Percentiles rank a stretch among this genome's conserved stretches.
phyloP scores from a whole-genome alignment of 176 grass and related monocot species.

The Eleusine coracana region DNA sequence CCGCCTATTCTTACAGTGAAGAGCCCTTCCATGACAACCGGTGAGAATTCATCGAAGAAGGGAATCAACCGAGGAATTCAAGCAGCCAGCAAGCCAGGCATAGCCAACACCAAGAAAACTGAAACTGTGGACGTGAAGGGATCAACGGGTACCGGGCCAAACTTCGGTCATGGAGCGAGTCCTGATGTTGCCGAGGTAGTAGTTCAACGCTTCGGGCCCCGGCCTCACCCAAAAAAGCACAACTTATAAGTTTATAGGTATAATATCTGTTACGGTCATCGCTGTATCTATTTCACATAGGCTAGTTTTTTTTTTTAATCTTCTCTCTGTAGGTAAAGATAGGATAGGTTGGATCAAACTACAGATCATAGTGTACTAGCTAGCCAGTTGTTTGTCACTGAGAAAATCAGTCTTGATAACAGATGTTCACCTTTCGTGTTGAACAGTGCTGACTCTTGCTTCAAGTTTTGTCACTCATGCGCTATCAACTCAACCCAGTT shows the following conservation, averaged over 20 bases:
- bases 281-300: constrained; percentile 43
- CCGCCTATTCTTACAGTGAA: constrained; percentile 27
- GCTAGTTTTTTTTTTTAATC: neutral
- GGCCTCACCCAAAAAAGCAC: constrained; percentile 66
- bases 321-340: constrained; percentile 17
- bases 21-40: neutral
- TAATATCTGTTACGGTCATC: neutral
- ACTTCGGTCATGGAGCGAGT: neutral
- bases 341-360: constrained; percentile 26
- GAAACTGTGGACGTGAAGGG: constrained; percentile 8
- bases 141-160: neutral
- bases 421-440: constrained; percentile 6
- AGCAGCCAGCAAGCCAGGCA: constrained; percentile 16
- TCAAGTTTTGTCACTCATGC: neutral
- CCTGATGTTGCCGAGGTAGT: constrained; percentile 12
- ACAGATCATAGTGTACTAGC: constrained; percentile 31
- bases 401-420: constrained; percentile 13
- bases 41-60: neutral
- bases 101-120: constrained; percentile 1
- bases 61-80: neutral
- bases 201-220: constrained; percentile 41
- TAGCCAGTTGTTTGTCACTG: constrained; percentile 12
- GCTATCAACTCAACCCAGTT: neutral
- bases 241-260: constrained; percentile 41
- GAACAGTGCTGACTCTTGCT: neutral